Evolutionary conservation across 441 rosid species (phyloP).

Genomic region (Bocquillonia castaneifolia): DNA sequence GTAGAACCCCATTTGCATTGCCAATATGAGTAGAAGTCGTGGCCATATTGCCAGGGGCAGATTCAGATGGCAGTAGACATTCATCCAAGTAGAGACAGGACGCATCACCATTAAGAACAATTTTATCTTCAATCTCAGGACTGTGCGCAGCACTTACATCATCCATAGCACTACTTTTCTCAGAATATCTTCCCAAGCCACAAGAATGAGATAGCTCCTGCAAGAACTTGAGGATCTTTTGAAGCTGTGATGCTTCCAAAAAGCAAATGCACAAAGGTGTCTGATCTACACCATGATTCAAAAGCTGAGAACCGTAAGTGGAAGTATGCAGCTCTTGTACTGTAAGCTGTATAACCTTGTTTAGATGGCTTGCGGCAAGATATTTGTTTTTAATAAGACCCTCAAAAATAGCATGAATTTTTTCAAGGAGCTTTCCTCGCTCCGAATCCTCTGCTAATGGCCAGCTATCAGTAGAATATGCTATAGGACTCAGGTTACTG

Average conservation of each 20-base stretch:
- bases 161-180: slow-evolving; percentile 42
- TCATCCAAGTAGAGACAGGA: slow-evolving; percentile 62
- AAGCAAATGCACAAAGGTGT: slow-evolving; percentile 74
- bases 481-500: slow-evolving; percentile 29
- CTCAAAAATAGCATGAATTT: slow-evolving; percentile 56
- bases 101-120: slow-evolving; percentile 55
- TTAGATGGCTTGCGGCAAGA: slow-evolving; percentile 71
- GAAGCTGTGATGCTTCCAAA: slow-evolving; percentile 71
- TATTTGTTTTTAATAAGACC: slow-evolving; percentile 63
- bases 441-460: slow-evolving; percentile 70
- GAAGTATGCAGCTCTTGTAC: slow-evolving; percentile 68
- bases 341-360: slow-evolving; percentile 66
- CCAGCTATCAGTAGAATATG: slow-evolving; percentile 51
- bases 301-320: slow-evolving; percentile 55
- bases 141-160: slow-evolving; percentile 36
- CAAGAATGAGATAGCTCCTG: slow-evolving; percentile 78
- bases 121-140: slow-evolving; percentile 49
- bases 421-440: slow-evolving; percentile 72
- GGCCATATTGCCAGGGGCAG: slow-evolving; percentile 29
- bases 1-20: slow-evolving; percentile 30
- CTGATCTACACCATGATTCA: slow-evolving; percentile 54
- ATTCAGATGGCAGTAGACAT: slow-evolving; percentile 37
- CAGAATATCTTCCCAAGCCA: slow-evolving; percentile 66
- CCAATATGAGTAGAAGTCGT: slow-evolving; percentile 30
- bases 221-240: slow-evolving; percentile 74